A percentile compares a stretch with the other conserved stretches of the same genome.
Evolutionary conservation across 345 rosid genomes (phyloP).

Genomic region (Hypericum androsaemum): DNA sequence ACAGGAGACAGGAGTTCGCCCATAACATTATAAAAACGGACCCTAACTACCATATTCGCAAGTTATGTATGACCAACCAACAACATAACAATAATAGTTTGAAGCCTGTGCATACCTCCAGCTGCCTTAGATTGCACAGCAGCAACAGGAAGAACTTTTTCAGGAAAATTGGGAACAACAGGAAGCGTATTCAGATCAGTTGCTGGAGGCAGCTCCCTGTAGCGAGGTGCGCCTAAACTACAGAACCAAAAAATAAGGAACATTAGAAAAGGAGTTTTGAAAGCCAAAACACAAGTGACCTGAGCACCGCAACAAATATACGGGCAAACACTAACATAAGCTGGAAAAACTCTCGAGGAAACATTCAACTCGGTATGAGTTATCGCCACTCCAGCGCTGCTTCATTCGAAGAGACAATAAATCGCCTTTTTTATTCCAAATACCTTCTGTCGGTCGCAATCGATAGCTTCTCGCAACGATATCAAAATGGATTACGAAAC

Average conservation of each 20-base stretch:
- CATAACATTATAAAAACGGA: no score
- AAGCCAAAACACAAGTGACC: neutral
- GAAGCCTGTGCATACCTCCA: constrained; percentile 36
- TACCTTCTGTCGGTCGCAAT: no score
- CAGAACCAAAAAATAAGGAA: constrained; percentile 9
- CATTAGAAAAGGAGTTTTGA: neutral
- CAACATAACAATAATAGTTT: neutral
- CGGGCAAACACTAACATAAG: neutral
- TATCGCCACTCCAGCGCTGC: no score
- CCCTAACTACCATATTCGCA: no score
- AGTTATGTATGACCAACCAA: no score
- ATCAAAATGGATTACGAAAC: no score
- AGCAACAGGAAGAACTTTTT: constrained; percentile 54
- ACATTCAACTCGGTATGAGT: no score
- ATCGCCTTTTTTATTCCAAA: no score
- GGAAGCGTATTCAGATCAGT: constrained; percentile 87
- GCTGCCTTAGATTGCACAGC: constrained; percentile 45
- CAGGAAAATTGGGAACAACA: constrained; percentile 43
- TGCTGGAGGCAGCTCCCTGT: constrained; percentile 66
- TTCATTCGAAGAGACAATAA: no score
- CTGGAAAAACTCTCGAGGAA: no score
- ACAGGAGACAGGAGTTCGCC: no score
- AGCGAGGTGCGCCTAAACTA: constrained; percentile 76
- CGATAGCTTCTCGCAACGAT: no score
- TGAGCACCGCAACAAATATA: neutral